Base-by-base conservation (phyloP, 225 moss, liverwort and hornwort species). In the Physcomitrium patens region DNA sequence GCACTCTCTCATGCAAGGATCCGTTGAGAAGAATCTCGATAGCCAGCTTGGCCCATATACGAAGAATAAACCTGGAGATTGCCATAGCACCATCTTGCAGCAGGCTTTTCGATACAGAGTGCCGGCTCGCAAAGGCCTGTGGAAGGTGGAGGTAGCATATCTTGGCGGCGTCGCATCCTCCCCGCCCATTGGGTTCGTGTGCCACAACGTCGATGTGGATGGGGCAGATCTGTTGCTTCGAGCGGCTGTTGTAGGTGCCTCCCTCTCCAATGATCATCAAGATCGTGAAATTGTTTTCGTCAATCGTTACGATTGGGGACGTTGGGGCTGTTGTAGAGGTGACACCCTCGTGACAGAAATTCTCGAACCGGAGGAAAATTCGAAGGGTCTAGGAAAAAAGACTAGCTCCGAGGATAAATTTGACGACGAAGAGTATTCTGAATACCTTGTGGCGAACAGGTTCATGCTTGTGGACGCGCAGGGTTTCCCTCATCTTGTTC, bases 1-100 rank as follows among this genome's bases (percentile, higher is more conserved):
- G 60, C 73, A 69, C 19, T 54, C 82, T 15, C 18, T 78, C 10
- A 78, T 78, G 23, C 49, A 78, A 12, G 82, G 78, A 17, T 74
- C 55, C 22, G 27, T 52, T 8, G 62, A 58, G 3, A 23, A 61
- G 12, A 47, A 61, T 16, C 23, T 82, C 44, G 82, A 82, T 50
- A 72, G 77, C 0, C 43, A 31, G 54, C 60, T 67, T 1, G 77
- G 77, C 16, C 68, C 68, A 1, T 24, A 45, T 8, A 10, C 9
- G 18, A 74, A 10, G 8, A 54, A 20, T 10, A 11, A 73, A 1
- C 27, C 5, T 10, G 63, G 77, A 18, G 43, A 15, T 16, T 14
- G 9, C 26, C 4, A 16, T 16, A 14, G 53, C 28, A 64, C 73
- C 52, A 52, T 53, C 26, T 12, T 73, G 49, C 53, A 53, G 52